phyloP scores from a whole-genome alignment of 2,329 filamentous ascomycete species.

The Magnaporthales sp. region DNA sequence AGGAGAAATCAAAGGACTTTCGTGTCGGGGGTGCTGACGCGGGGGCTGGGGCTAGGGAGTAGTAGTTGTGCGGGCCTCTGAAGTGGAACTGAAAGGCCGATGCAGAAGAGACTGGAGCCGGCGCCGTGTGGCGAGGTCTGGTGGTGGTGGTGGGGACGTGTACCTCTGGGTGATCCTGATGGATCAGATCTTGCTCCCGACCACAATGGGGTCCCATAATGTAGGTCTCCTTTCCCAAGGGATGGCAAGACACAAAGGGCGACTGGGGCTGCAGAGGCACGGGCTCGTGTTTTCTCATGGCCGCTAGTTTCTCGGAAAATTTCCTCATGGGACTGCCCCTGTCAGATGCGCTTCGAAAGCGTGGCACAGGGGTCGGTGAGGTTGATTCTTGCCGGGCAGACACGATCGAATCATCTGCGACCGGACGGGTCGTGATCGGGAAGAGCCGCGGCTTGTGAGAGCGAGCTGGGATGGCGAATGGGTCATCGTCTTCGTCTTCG shows the following conservation, averaged over 20 bases:
- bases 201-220: not conserved
- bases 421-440: not conserved
- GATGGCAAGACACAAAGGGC: not conserved
- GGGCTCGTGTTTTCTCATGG: not conserved
- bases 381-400: not conserved
- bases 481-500: not conserved
- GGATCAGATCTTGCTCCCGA: not conserved
- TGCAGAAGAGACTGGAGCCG: not conserved
- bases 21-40: not conserved
- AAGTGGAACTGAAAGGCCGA: not conserved
- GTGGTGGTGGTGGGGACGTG: not conserved
- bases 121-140: not conserved
- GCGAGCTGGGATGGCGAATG: conserved; percentile 1
- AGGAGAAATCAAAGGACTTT: not conserved
- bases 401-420: not conserved
- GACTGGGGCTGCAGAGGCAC: not conserved
- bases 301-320: not conserved
- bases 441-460: conserved; percentile 3
- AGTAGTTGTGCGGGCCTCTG: not conserved
- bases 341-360: not conserved
- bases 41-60: not conserved
- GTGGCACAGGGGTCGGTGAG: not conserved
- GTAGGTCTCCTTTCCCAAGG: not conserved
- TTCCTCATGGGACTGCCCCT: not conserved
- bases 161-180: not conserved